Conservation (phyloP, 2,329 filamentous ascomycete species). For the Alternaria arbusti region DNA sequence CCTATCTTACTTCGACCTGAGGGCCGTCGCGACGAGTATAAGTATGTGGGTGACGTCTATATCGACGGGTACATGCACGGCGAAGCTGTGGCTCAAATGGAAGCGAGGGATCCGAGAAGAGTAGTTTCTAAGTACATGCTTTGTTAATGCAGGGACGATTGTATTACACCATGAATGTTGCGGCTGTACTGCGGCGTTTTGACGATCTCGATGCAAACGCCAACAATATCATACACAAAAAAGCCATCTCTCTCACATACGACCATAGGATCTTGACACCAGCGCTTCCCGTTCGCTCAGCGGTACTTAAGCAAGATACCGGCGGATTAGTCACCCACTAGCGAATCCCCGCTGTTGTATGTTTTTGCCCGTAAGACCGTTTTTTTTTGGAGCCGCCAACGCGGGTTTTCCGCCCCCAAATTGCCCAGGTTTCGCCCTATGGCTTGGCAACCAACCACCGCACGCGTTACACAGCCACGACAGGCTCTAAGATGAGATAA, state of each 20-base stretch:
- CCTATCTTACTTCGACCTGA: background rate
- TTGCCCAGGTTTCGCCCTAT: background rate
- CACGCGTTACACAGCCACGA: background rate
- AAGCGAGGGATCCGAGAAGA: background rate
- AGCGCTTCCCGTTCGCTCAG: background rate
- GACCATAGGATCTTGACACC: background rate
- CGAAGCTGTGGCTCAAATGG: background rate
- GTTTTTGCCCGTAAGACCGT: background rate
- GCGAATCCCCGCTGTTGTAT: background rate
- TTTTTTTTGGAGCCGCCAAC: background rate
- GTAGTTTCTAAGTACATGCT: background rate
- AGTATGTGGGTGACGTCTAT: background rate
- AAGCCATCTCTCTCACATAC: background rate
- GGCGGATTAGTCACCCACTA: background rate
- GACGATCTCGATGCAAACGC: background rate
- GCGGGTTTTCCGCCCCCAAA: background rate
- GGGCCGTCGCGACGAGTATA: background rate
- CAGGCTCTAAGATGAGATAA: background rate
- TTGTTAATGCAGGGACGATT: no score
- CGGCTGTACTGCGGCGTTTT: background rate
- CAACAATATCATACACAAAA: background rate
- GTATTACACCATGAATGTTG: no score
- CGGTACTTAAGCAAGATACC: background rate
- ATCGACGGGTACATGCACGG: slow-evolving; percentile 3
- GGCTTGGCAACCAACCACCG: background rate